These are phyloP conservation scores for Diplogelasinospora grovesii DNA, from an alignment of 495 filamentous ascomycete species.

Conservation along the genomic window DNA sequence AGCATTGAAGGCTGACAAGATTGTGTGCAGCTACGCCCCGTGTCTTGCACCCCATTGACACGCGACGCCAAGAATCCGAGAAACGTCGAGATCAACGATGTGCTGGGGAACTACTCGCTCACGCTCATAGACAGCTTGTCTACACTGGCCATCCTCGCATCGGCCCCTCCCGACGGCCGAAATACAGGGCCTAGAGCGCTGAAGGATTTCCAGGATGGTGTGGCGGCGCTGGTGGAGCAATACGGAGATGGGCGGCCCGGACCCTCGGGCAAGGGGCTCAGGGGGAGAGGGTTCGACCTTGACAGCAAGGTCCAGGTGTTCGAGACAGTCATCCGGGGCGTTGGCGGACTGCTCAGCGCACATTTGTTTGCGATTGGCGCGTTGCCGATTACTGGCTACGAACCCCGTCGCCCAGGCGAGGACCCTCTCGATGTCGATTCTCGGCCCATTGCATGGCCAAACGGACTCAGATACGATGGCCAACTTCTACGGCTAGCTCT, in stretches of 20 bases:
- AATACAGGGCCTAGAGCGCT: slow-evolving; percentile 54
- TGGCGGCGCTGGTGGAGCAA: slow-evolving; percentile 68
- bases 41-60: slow-evolving; percentile 76
- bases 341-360: slow-evolving; percentile 86
- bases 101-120: slow-evolving; percentile 92
- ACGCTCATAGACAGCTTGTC: slow-evolving; percentile 93
- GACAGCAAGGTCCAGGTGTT: slow-evolving; percentile 98
- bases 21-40: slow-evolving; percentile 58
- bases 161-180: slow-evolving; percentile 46
- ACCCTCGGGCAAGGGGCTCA: slow-evolving; percentile 60
- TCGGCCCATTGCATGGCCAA: slow-evolving; percentile 62
- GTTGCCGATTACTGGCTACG: slow-evolving; percentile 73
- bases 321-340: slow-evolving; percentile 89
- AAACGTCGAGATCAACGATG: slow-evolving; percentile 88
- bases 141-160: slow-evolving; percentile 85
- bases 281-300: slow-evolving; percentile 83
- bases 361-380: slow-evolving; percentile 90
- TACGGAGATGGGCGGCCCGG: slow-evolving; percentile 80
- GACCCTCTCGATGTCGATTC: slow-evolving; percentile 31
- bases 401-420: slow-evolving; percentile 35
- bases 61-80: slow-evolving; percentile 74
- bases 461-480: slow-evolving; percentile 78
- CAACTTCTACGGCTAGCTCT: slow-evolving; percentile 80
- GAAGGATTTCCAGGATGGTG: slow-evolving; percentile 71
- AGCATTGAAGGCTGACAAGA: slow-evolving; percentile 4